Conservation (phyloP, 1,284 basidiomycete species). For the Tremellales sp. region DNA sequence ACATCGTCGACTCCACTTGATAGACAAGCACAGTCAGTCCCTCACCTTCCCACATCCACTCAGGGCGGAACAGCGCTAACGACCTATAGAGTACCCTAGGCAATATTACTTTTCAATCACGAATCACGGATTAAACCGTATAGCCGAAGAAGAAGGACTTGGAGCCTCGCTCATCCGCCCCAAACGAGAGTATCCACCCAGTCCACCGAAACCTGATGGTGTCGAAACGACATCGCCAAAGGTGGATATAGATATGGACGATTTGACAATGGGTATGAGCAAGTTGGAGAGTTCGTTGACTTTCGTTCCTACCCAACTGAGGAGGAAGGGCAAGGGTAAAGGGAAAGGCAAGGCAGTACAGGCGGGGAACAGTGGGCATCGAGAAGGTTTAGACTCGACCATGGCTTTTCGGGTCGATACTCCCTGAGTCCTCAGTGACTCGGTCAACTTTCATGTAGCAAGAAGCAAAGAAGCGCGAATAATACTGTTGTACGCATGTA, state of each 20-base stretch:
- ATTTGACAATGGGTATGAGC: slow-evolving; percentile 18
- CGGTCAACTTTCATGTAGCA: no score
- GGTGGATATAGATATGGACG: slow-evolving; percentile 27
- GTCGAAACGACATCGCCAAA: neutral
- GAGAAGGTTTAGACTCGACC: neutral
- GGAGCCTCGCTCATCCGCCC: slow-evolving; percentile 37
- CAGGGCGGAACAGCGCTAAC: no score
- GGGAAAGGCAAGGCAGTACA: neutral
- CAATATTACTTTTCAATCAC: slow-evolving; percentile 84
- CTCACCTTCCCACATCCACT: slow-evolving; percentile 4
- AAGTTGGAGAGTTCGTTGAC: slow-evolving; percentile 27
- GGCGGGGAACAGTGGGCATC: neutral
- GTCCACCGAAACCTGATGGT: neutral
- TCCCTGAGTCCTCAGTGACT: no score
- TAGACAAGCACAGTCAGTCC: slow-evolving; percentile 61
- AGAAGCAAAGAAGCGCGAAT: no score
- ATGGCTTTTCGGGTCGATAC: no score
- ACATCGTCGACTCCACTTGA: slow-evolving; percentile 71
- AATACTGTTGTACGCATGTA: no score
- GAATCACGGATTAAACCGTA: slow-evolving; percentile 62
- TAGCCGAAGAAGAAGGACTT: slow-evolving; percentile 35
- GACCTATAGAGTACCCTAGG: slow-evolving; percentile 60
- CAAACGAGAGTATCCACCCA: neutral
- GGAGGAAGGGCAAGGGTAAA: slow-evolving; percentile 15
- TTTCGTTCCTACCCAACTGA: slow-evolving; percentile 28